These are phyloP conservation scores for Iberis pinnata DNA, from an alignment of 345 rosid genomes.

Conservation along the genomic window DNA sequence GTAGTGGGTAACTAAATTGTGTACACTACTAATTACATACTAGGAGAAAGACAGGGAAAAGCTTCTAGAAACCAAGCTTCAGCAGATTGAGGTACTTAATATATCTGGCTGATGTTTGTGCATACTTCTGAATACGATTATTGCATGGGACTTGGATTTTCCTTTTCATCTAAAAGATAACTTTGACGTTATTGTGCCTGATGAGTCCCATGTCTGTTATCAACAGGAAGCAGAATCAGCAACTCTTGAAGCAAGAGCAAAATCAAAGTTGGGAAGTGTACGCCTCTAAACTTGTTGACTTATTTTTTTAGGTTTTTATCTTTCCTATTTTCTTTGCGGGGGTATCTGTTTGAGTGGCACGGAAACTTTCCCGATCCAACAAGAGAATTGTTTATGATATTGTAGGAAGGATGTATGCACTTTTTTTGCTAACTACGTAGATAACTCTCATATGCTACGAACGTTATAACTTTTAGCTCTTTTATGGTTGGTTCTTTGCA, in stretches of 20 bases:
- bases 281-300: slow-evolving; percentile 28
- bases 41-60: slow-evolving; percentile 85
- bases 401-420: slow-evolving; percentile 11
- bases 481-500: slow-evolving; percentile 40
- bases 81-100: slow-evolving; percentile 73
- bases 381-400: slow-evolving; percentile 9
- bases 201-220: slow-evolving; percentile 16
- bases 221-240: slow-evolving; percentile 87
- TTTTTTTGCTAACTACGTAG: background rate
- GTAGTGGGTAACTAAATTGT: slow-evolving; percentile 15
- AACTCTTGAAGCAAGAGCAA: slow-evolving; percentile 74
- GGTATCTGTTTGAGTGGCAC: slow-evolving; percentile 14
- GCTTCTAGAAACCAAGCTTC: slow-evolving; percentile 81
- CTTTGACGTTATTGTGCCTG: slow-evolving; percentile 16
- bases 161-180: slow-evolving; percentile 15
- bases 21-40: slow-evolving; percentile 13
- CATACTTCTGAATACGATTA: slow-evolving; percentile 2
- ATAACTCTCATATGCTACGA: slow-evolving; percentile 3
- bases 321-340: background rate
- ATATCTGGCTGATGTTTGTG: slow-evolving; percentile 11
- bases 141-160: slow-evolving; percentile 5
- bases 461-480: slow-evolving; percentile 17
- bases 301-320: slow-evolving; percentile 8
- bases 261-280: slow-evolving; percentile 86
- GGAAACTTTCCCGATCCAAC: slow-evolving; percentile 9